phyloP scores from a whole-genome alignment of 495 filamentous ascomycete species.

The Hyaloscypha variabilis region DNA sequence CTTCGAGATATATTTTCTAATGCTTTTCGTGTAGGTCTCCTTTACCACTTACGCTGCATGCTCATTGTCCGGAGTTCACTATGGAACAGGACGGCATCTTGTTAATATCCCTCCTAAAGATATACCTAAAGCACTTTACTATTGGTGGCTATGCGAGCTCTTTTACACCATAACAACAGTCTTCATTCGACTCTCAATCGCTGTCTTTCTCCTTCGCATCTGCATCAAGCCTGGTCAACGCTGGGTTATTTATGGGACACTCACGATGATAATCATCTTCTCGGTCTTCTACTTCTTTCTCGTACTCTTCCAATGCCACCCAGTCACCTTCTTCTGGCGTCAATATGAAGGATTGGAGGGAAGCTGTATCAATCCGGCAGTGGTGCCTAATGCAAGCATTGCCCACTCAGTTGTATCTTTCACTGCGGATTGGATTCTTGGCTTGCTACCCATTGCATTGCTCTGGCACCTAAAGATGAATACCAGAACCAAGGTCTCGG shows the following conservation, averaged over 20 bases:
- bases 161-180: conserved; percentile 40
- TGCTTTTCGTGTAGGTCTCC: conserved; percentile 14
- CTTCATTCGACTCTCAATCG: conserved; percentile 41
- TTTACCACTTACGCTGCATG: conserved; percentile 19
- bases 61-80: conserved; percentile 16
- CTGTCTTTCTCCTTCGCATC: conserved; percentile 44
- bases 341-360: conserved; percentile 33
- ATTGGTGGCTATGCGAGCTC: conserved; percentile 36
- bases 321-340: conserved; percentile 41
- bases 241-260: conserved; percentile 37
- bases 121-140: conserved; percentile 20
- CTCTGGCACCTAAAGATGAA: conserved; percentile 45
- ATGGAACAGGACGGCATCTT: conserved; percentile 26
- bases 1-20: conserved; percentile 2
- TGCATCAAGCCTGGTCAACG: conserved; percentile 34
- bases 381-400: conserved; percentile 37
- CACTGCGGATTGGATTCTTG: conserved; percentile 43
- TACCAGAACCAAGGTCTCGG: conserved; percentile 34
- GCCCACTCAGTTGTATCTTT: conserved; percentile 41
- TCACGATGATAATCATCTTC: conserved; percentile 30
- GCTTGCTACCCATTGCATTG: conserved; percentile 44
- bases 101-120: conserved; percentile 13
- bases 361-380: conserved; percentile 34
- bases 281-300: conserved; percentile 42
- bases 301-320: conserved; percentile 42